phyloP scores from a whole-genome alignment of 2,329 filamentous ascomycete species.

The Ophiostoma sp. region DNA sequence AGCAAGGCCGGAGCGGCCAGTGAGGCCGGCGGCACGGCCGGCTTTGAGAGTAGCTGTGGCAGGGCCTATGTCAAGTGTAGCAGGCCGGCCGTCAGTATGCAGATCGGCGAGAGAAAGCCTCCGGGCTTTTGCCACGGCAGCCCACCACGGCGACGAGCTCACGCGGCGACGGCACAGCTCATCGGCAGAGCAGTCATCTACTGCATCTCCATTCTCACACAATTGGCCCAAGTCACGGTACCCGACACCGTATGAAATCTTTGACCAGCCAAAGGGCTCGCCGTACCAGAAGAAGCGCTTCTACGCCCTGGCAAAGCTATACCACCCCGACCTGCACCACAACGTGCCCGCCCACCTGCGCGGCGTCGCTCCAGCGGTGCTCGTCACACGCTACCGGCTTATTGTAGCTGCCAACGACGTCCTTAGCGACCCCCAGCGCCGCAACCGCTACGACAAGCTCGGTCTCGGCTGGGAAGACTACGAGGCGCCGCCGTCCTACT shows the following conservation, averaged over 20 bases:
- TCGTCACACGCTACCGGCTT: constrained; percentile 84
- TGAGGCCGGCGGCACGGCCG: not conserved
- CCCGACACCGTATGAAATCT: constrained; percentile 88
- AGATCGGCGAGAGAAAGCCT: no score
- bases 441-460: constrained; percentile 73
- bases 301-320: constrained; percentile 89
- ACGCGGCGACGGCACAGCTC: not conserved
- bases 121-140: constrained; percentile 19
- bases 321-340: constrained; percentile 74
- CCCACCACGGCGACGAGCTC: constrained; percentile 18
- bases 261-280: constrained; percentile 52
- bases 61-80: not conserved
- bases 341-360: constrained; percentile 34
- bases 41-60: not conserved
- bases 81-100: not conserved
- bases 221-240: constrained; percentile 45
- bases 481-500: not conserved
- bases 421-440: constrained; percentile 72
- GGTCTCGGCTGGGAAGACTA: constrained; percentile 70
- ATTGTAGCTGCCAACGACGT: constrained; percentile 84
- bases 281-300: constrained; percentile 79
- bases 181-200: not conserved
- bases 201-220: not conserved
- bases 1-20: not conserved
- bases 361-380: constrained; percentile 53